Percentiles rank a stretch among this genome's conserved stretches.
These are phyloP conservation scores for Penicillium polonicum DNA, from an alignment of 2,329 filamentous ascomycete species.

Conservation along the genomic window DNA sequence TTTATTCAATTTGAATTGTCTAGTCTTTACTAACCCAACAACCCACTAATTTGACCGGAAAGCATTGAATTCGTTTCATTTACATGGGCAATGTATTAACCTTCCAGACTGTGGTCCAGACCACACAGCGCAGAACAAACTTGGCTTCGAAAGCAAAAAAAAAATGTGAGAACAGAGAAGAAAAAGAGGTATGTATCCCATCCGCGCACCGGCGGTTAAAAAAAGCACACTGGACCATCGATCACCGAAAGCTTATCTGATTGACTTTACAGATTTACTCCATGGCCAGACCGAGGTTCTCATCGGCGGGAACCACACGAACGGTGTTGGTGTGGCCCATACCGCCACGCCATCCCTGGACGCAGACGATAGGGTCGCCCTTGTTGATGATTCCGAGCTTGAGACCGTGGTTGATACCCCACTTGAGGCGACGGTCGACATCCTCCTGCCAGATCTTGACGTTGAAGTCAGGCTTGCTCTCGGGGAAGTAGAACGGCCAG, in stretches of 20 bases:
- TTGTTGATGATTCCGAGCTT: constrained; percentile 77
- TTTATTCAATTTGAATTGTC: constrained; percentile 10
- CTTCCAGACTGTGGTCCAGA: constrained; percentile 26
- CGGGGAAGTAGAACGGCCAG: constrained; percentile 93
- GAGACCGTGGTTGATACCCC: constrained; percentile 86
- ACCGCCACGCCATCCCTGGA: constrained; percentile 67
- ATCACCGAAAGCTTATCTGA: constrained; percentile 11
- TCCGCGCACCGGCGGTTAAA: constrained; percentile 24
- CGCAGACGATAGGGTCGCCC: constrained; percentile 68
- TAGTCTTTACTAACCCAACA: neutral
- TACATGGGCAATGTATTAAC: constrained; percentile 34
- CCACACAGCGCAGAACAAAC: constrained; percentile 21
- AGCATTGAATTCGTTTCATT: constrained; percentile 27
- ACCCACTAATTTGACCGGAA: neutral
- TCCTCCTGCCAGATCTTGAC: constrained; percentile 97
- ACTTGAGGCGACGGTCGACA: constrained; percentile 95
- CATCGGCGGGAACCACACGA: constrained; percentile 51
- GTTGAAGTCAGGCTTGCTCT: constrained; percentile 91
- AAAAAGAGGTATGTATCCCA: constrained; percentile 26
- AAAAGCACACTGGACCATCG: constrained; percentile 10
- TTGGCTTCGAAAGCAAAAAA: constrained; percentile 16
- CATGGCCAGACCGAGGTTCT: constrained; percentile 41
- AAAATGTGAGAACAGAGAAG: constrained; percentile 8
- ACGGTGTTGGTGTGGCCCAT: constrained; percentile 68
- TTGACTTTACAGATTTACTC: constrained; percentile 28